Evolutionary conservation across 106 monocot genomes (phyloP).

Genomic region (Hemerocallis citrina): DNA sequence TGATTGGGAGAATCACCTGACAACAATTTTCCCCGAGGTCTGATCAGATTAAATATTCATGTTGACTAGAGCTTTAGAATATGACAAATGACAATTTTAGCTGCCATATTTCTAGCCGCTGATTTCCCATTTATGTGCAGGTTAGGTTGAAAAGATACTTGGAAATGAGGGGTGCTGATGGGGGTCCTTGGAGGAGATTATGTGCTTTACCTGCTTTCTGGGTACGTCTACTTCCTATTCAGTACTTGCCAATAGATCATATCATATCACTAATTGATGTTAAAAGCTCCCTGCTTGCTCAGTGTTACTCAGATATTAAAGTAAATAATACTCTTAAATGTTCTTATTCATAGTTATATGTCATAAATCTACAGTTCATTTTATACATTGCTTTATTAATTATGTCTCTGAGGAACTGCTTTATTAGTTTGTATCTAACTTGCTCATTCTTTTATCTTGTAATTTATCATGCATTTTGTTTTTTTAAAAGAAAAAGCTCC

Average conservation of each 20-base stretch:
- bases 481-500: too few relatives aligned
- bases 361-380: too few relatives aligned
- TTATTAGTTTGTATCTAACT: too few relatives aligned
- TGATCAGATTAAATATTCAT: neutral
- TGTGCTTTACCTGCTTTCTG: constrained; percentile 98
- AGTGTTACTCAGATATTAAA: too few relatives aligned
- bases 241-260: neutral
- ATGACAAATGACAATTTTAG: neutral
- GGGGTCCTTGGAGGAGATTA: constrained; percentile 96
- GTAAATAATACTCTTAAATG: too few relatives aligned
- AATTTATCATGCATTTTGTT: too few relatives aligned
- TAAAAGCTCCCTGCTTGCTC: too few relatives aligned
- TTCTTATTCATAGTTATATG: too few relatives aligned
- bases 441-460: too few relatives aligned
- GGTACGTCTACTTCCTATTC: constrained; percentile 29
- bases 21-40: constrained; percentile 98
- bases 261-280: too few relatives aligned
- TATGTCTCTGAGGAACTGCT: too few relatives aligned
- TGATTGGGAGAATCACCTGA: constrained; percentile 99
- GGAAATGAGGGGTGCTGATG: constrained; percentile 99
- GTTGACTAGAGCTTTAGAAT: neutral
- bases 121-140: constrained; percentile 21
- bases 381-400: too few relatives aligned
- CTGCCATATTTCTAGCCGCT: neutral
- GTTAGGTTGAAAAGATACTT: constrained; percentile 93